phyloP scores from a whole-genome alignment of 495 filamentous ascomycete genomes.

The Penicillium paradoxum region DNA sequence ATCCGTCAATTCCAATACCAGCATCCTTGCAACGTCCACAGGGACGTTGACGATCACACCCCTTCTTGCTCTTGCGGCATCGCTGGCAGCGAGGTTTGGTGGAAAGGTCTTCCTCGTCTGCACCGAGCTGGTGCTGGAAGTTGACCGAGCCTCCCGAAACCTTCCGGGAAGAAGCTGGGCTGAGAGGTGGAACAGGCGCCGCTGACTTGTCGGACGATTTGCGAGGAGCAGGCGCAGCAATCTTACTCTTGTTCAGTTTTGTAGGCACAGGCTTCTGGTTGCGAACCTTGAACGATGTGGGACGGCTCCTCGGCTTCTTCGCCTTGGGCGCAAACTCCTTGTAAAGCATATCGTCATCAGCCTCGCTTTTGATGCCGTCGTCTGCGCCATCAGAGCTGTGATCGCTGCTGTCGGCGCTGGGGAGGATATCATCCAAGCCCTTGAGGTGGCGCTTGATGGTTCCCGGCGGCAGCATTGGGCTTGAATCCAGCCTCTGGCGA shows the following conservation, averaged over 20 bases:
- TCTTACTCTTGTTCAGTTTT: conserved; percentile 41
- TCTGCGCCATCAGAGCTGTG: conserved; percentile 59
- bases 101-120: conserved; percentile 84
- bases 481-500: conserved; percentile 56
- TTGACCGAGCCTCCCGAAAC: conserved; percentile 62
- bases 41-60: conserved; percentile 91
- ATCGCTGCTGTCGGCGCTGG: conserved; percentile 64
- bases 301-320: conserved; percentile 43
- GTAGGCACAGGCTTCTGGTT: conserved; percentile 33
- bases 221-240: conserved; percentile 30
- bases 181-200: conserved; percentile 26
- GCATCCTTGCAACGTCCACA: conserved; percentile 95
- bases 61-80: conserved; percentile 98
- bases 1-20: conserved; percentile 84
- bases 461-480: conserved; percentile 48
- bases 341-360: conserved; percentile 43
- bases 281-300: conserved; percentile 32
- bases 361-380: conserved; percentile 51
- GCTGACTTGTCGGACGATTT: conserved; percentile 54
- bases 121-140: conserved; percentile 65
- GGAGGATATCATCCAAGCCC: conserved; percentile 58
- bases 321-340: conserved; percentile 40
- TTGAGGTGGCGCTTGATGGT: conserved; percentile 50
- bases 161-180: conserved; percentile 72
- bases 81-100: conserved; percentile 96